Evolutionary conservation across 2,329 filamentous ascomycete genomes (phyloP), one percentile per base, ranked within the genome.

Genomic region (Talaromyces sp.): DNA sequence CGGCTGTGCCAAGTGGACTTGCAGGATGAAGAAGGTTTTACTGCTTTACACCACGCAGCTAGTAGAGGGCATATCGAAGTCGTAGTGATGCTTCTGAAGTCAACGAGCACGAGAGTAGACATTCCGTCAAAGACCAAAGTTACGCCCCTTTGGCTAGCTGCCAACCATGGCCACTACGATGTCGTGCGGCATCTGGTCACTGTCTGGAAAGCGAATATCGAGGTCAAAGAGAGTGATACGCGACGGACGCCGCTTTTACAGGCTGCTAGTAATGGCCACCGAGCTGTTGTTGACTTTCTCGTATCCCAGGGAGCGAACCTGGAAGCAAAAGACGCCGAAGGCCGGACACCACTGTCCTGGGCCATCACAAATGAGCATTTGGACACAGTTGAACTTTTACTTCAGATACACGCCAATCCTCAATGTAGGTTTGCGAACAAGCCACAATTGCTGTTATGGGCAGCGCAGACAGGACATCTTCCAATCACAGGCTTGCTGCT

Each of bases 111-210:
- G 1, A 46, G 46, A 37, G 2, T 62, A 21, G 59, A 59, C 11
- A 48, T 28, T n/a, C 39, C 6, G 25, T 58, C 42, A 31, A 58
- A 61, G 35, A 39, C 31, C 12, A n/a, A 40, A 18, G 37, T 25
- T 40, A 66, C 64, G 7, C 59, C 62, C 11, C 55, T 64, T 16
- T 66, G 42, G 31, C 37, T 59, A 7, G 64, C 64, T 48, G 55
- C 62, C 37, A 39, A 9, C 25, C 54, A 57, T 28, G 54, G 58
- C 16, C 50, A 64, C 39, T 28, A 23, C 12, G 18, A 37, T 21
- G 33, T 64, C 16, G 58, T 66, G 16, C 11, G n/a, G 14, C 5
- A 54, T 7, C 54, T 64, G 33, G 8, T 52, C 4, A 16, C 58
- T 28, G 3, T 28, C 1, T 39, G 39, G 7, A 8, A 56, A 42